phyloP scores from a whole-genome alignment of 768 basidiomycete genomes.

The Suillus subluteus region DNA sequence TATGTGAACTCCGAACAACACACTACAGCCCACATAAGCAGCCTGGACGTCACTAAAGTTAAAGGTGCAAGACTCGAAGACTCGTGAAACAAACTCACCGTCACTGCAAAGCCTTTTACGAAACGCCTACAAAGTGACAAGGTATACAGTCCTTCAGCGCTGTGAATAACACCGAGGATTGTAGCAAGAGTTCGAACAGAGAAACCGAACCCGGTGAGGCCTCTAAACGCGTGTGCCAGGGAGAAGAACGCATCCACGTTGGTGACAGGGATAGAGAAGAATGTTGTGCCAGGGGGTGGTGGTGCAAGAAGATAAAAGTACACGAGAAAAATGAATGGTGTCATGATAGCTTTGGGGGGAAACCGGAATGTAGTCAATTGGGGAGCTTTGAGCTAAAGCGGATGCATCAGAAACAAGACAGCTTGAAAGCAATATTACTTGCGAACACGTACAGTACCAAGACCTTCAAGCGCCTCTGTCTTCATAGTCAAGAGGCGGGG shows the following conservation, averaged over 20 bases:
- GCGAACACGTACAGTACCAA: slow-evolving; percentile 69
- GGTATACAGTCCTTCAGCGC: slow-evolving; percentile 32
- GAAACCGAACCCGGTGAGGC: slow-evolving; percentile 21
- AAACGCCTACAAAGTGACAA: slow-evolving; percentile 33
- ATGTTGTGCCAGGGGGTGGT: slow-evolving; percentile 11
- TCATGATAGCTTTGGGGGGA: slow-evolving; percentile 39
- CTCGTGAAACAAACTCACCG: slow-evolving; percentile 19
- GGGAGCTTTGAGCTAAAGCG: slow-evolving; percentile 23
- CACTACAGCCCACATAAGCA: slow-evolving; percentile 51
- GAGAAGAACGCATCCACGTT: slow-evolving; percentile 21
- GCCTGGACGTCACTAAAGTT: slow-evolving; percentile 42
- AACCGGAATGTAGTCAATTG: slow-evolving; percentile 47
- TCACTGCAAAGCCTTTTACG: slow-evolving; percentile 22
- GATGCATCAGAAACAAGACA: background rate
- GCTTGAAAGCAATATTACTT: background rate
- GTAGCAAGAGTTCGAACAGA: slow-evolving; percentile 16
- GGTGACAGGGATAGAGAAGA: slow-evolving; percentile 18
- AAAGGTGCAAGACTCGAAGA: background rate
- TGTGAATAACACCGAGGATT: slow-evolving; percentile 18
- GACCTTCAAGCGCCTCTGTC: slow-evolving; percentile 59
- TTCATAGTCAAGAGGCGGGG: slow-evolving; percentile 82
- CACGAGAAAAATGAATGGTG: slow-evolving; percentile 23
- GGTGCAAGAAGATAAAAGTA: slow-evolving; percentile 26
- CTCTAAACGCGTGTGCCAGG: slow-evolving; percentile 23
- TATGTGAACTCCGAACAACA: slow-evolving; percentile 57